Conservation (phyloP, 768 basidiomycete genomes). For the Rhizopogon sp. region DNA sequence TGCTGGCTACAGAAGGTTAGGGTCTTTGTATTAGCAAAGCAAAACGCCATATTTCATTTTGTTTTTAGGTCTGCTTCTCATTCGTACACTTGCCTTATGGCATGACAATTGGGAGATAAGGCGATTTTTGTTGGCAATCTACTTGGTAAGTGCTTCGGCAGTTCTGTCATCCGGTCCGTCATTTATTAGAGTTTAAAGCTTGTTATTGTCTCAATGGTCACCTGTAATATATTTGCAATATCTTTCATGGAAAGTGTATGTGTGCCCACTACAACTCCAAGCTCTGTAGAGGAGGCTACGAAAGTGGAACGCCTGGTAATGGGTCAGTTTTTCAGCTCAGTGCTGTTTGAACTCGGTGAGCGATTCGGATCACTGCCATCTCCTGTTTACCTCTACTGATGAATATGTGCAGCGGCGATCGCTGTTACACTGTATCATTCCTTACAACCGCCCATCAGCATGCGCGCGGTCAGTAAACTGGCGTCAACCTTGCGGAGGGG, state of each 20-base stretch:
- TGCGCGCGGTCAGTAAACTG: neutral
- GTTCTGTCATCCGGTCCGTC: neutral
- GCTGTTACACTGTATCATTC: conserved; percentile 1
- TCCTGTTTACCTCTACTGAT: neutral
- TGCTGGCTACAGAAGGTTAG: conserved; percentile 1
- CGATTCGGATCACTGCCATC: neutral
- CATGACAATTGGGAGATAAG: neutral
- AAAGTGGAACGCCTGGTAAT: neutral
- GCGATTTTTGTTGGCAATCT: neutral
- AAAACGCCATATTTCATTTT: neutral
- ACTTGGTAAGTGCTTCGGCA: neutral
- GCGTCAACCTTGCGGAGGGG: conserved; percentile 1
- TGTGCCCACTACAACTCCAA: neutral
- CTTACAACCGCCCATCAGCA: neutral
- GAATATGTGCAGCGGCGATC: neutral
- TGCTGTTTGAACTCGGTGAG: conserved; percentile 2
- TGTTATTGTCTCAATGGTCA: neutral
- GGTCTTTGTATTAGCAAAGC: neutral
- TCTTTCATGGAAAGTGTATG: neutral
- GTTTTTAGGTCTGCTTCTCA: conserved; percentile 5
- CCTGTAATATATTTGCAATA: neutral
- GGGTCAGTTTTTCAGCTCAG: conserved; percentile 1
- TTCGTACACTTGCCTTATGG: conserved; percentile 4
- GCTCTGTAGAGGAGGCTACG: neutral
- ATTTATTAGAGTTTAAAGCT: conserved; percentile 1